A percentile compares a stretch with the other conserved stretches of the same genome.
These are phyloP conservation scores for Amanita pseudoporphyria DNA, from an alignment of 768 basidiomycete genomes.

Conservation along the genomic window DNA sequence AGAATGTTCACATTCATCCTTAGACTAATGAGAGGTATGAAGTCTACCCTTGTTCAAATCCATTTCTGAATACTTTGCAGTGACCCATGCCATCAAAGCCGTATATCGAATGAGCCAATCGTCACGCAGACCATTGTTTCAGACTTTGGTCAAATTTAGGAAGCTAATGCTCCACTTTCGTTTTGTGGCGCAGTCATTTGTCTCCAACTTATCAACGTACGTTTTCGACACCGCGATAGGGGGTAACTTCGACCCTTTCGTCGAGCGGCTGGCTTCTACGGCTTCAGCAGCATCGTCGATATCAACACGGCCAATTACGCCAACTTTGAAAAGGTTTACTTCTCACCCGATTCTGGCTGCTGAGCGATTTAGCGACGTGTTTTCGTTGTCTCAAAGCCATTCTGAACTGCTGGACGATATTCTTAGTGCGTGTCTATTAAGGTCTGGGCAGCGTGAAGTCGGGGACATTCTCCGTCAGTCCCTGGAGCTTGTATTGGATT, in stretches of 20 bases:
- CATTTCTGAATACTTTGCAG: conserved; percentile 23
- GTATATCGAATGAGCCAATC: conserved; percentile 55
- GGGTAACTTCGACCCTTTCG: conserved; percentile 65
- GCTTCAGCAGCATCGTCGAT: conserved; percentile 7
- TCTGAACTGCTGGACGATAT: conserved; percentile 65
- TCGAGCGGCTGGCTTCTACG: conserved; percentile 27
- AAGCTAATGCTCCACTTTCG: conserved; percentile 58
- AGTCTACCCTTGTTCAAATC: not conserved
- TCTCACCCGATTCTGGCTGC: not conserved
- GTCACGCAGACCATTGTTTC: conserved; percentile 39
- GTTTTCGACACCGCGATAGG: conserved; percentile 77
- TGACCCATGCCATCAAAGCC: conserved; percentile 56
- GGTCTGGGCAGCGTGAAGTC: conserved; percentile 55
- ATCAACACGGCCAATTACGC: conserved; percentile 3
- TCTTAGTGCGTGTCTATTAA: conserved; percentile 63
- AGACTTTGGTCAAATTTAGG: conserved; percentile 42
- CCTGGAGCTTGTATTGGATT: conserved; percentile 58
- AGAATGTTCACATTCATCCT: conserved; percentile 74
- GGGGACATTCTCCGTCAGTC: conserved; percentile 56
- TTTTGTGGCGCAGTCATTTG: conserved; percentile 64
- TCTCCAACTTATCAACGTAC: conserved; percentile 58
- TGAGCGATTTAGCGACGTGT: conserved; percentile 54
- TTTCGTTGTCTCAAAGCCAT: conserved; percentile 59
- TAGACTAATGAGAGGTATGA: conserved; percentile 65
- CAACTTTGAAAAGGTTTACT: conserved; percentile 4